Percentiles rank a stretch among this genome's conserved stretches.
Conservation (phyloP, 164 flowering plant species). For the Amborella trichopoda region DNA sequence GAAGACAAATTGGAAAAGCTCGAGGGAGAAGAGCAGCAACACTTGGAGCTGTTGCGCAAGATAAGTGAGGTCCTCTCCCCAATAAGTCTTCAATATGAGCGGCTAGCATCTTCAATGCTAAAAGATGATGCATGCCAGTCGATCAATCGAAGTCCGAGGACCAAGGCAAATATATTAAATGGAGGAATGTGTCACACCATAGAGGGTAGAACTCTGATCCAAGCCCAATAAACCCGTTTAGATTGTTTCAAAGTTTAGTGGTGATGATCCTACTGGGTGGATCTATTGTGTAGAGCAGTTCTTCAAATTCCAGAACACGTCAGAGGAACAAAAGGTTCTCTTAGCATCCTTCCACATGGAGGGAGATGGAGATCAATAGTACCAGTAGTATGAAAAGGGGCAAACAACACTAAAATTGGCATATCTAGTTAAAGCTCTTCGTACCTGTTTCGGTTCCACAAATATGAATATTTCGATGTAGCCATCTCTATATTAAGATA, state of each 20-base stretch:
- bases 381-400: background rate
- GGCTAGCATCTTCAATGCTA: too few species aligned
- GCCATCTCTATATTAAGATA: background rate
- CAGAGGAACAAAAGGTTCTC: background rate
- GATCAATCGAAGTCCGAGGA: too few species aligned
- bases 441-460: background rate
- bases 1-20: too few species aligned
- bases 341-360: background rate
- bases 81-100: too few species aligned
- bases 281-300: background rate
- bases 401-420: background rate
- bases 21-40: too few species aligned
- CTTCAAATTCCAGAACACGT: background rate
- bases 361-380: slow-evolving; percentile 1
- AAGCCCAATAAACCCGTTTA: too few species aligned
- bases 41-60: too few species aligned
- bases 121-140: too few species aligned
- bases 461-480: background rate
- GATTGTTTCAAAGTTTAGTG: background rate
- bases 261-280: background rate
- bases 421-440: background rate
- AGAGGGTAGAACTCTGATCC: too few species aligned
- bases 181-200: too few species aligned
- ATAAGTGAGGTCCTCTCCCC: too few species aligned
- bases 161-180: too few species aligned